Conservation (phyloP, 345 rosid species). For the Cardamine resedifolia region DNA sequence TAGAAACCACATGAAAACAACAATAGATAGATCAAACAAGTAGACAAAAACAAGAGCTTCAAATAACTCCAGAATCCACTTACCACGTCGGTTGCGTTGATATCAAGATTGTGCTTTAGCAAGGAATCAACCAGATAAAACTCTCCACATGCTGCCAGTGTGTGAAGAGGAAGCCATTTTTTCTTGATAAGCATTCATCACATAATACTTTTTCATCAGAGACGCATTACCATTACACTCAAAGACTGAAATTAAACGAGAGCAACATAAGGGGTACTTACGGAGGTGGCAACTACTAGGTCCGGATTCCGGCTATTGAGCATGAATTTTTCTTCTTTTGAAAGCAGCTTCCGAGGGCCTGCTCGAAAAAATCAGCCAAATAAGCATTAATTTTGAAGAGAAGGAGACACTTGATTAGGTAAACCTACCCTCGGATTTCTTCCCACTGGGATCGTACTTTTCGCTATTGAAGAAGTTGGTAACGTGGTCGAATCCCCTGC, state of each 20-base stretch:
- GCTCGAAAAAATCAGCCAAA: slow-evolving; percentile 17
- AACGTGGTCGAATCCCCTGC: slow-evolving; percentile 82
- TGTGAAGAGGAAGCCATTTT: slow-evolving; percentile 86
- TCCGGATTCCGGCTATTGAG: slow-evolving; percentile 70
- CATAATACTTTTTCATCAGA: neutral
- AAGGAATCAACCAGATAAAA: slow-evolving; percentile 70
- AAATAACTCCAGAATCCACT: neutral
- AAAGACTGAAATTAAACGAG: neutral
- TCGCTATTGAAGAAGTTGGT: slow-evolving; percentile 60
- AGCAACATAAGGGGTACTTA: slow-evolving; percentile 42
- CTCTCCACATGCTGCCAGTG: slow-evolving; percentile 91
- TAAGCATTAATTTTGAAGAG: neutral
- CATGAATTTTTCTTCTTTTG: slow-evolving; percentile 75
- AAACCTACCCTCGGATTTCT: slow-evolving; percentile 56
- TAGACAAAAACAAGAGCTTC: neutral
- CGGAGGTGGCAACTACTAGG: slow-evolving; percentile 71
- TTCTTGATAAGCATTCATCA: slow-evolving; percentile 43
- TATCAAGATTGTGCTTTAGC: slow-evolving; percentile 76
- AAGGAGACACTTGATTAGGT: neutral
- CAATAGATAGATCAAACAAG: neutral
- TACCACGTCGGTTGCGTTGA: slow-evolving; percentile 79
- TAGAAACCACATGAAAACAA: slow-evolving; percentile 36
- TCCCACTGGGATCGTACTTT: slow-evolving; percentile 54
- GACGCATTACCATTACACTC: neutral
- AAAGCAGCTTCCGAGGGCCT: slow-evolving; percentile 69